These are phyloP conservation scores for Lachancea kluyveri DNA, from an alignment of 805 yeast species.

Conservation along the genomic window DNA sequence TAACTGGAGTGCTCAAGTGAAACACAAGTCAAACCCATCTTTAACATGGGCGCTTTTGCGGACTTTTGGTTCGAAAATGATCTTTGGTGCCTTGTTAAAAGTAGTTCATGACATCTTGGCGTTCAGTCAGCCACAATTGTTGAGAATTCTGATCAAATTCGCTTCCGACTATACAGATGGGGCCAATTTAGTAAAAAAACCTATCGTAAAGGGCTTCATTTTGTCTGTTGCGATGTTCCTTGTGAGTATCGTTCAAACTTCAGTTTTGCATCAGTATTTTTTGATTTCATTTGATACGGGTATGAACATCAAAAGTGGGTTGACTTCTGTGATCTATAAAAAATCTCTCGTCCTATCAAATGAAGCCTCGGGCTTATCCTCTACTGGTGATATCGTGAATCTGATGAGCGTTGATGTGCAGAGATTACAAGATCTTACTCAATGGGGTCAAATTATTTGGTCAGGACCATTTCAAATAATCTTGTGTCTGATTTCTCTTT, in stretches of 20 bases:
- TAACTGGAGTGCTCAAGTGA: conserved; percentile 56
- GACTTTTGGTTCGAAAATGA: conserved; percentile 70
- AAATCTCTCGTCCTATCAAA: conserved; percentile 64
- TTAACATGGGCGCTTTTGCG: conserved; percentile 53
- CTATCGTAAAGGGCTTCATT: conserved; percentile 69
- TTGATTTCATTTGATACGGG: conserved; percentile 70
- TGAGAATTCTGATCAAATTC: conserved; percentile 57
- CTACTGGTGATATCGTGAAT: conserved; percentile 91
- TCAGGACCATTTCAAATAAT: conserved; percentile 88
- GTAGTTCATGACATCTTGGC: conserved; percentile 71
- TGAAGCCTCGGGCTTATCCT: conserved; percentile 62
- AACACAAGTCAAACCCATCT: conserved; percentile 40
- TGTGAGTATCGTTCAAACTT: conserved; percentile 72
- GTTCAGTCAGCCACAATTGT: conserved; percentile 80
- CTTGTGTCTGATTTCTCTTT: conserved; percentile 67
- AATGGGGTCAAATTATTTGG: conserved; percentile 76
- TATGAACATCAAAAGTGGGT: conserved; percentile 65
- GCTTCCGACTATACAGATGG: conserved; percentile 42
- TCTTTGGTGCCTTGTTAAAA: conserved; percentile 68
- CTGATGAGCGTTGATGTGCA: conserved; percentile 92
- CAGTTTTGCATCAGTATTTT: conserved; percentile 72
- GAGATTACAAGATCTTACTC: conserved; percentile 76
- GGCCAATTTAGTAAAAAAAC: conserved; percentile 38
- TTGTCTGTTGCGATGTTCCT: conserved; percentile 70
- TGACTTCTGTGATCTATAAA: conserved; percentile 61